phyloP scores from a whole-genome alignment of 306 rosid species.

The Citrullus amarus region DNA sequence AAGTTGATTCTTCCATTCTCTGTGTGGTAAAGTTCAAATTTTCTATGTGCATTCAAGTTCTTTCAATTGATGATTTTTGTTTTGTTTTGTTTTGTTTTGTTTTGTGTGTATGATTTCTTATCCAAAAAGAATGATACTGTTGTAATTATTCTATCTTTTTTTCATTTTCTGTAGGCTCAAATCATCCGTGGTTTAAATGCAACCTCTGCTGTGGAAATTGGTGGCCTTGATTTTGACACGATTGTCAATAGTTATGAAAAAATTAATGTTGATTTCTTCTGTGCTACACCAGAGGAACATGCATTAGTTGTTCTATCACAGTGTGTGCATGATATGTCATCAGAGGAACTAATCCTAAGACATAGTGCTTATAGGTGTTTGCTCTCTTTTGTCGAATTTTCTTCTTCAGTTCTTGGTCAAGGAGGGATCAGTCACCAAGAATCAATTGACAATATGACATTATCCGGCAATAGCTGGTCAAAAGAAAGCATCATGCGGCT shows the following conservation, averaged over 20 bases:
- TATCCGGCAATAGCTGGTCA: constrained; percentile 41
- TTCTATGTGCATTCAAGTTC: constrained; percentile 10
- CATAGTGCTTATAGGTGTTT: constrained; percentile 47
- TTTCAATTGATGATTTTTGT: constrained; percentile 9
- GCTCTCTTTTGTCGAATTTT: constrained; percentile 68
- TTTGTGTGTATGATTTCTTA: neutral
- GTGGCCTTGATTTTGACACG: constrained; percentile 59
- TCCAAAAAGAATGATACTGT: neutral
- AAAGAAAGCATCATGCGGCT: constrained; percentile 41
- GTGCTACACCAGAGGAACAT: constrained; percentile 39
- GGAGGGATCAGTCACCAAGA: constrained; percentile 26
- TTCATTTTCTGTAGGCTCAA: constrained; percentile 44
- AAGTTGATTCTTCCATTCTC: constrained; percentile 45
- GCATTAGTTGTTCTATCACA: constrained; percentile 72
- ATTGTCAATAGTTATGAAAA: constrained; percentile 43
- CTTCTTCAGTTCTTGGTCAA: constrained; percentile 35
- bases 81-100: constrained; percentile 1
- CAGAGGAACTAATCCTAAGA: constrained; percentile 56
- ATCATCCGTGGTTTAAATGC: constrained; percentile 58
- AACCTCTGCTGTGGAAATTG: constrained; percentile 53
- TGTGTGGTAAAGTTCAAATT: constrained; percentile 39
- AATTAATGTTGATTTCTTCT: constrained; percentile 48
- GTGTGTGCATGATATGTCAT: constrained; percentile 80
- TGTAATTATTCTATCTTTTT: neutral
- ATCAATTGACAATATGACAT: constrained; percentile 13